Base-by-base conservation (phyloP, 2,329 filamentous ascomycete genomes). In the Trichothecium sympodiale region DNA sequence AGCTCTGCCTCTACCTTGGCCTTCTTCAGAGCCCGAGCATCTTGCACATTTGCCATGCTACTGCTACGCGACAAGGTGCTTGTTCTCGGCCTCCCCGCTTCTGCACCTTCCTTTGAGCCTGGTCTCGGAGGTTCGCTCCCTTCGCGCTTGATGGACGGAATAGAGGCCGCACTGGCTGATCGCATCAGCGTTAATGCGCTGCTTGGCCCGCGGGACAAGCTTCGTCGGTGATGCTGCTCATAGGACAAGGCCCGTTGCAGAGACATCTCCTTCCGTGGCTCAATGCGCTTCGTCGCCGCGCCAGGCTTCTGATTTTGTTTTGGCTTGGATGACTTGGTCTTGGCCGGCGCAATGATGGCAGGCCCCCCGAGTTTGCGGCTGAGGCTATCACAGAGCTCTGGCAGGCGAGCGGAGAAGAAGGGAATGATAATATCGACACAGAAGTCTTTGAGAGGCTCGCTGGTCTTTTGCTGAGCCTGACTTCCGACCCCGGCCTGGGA, bases 361-460 rank as follows among this genome's bases (percentile, higher is more conserved):
- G 82, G 83, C 0, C 83, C 83, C 13, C 84, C 83, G 4, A 89
- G 67, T 52, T 87, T 87, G 43, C 75, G 77, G 54, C 80, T 86
- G 40, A 88, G 76, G 4, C 69, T 65, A 32, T 77, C 70, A 47
- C 82, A 85, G 12, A 79, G 62, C 26, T 81, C 73, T 1, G 83
- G 82, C n/a, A 88, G 63, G 25, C 83, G 77, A 12, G 82, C 74
- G 25, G 80, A 78, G 52, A 86, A 91, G 58, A 89, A 89, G 25
- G 84, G 83, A 31, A 86, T 63, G 46, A 91, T 77, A 29, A 91
- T 80, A 50, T 91, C 83, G 13, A 83, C 67, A 49, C 83, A 89
- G 51, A 89, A 91, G 51, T 82, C 79, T 43, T 71, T 75, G 6
- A 88, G 60, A 6, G 80, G 74, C 49, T 88, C 83, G 1, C 65